phyloP scores from a whole-genome alignment of 2,329 filamentous ascomycete genomes.

The Fusarium pseudoanthophilum region DNA sequence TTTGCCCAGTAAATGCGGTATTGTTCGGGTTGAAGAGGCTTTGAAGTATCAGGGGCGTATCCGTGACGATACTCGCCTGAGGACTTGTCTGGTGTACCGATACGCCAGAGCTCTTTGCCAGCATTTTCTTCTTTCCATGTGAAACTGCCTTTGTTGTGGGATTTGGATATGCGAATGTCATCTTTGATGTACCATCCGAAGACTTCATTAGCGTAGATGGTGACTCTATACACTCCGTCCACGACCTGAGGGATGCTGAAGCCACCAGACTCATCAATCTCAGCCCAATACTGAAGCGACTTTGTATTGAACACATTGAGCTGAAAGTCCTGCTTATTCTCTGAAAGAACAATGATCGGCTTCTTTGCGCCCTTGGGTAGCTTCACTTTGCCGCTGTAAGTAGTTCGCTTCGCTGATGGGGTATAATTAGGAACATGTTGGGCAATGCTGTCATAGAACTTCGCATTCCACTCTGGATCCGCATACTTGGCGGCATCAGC shows the following conservation, averaged over 20 bases:
- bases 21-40: constrained; percentile 62
- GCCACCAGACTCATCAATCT: constrained; percentile 57
- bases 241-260: constrained; percentile 31
- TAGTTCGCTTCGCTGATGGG: constrained; percentile 12
- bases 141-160: neutral
- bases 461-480: constrained; percentile 24
- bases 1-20: constrained; percentile 69
- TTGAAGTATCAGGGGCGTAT: constrained; percentile 57
- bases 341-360: constrained; percentile 63
- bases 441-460: constrained; percentile 36
- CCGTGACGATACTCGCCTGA: constrained; percentile 70
- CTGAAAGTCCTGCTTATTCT: constrained; percentile 44
- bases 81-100: constrained; percentile 58
- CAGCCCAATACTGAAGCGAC: constrained; percentile 70
- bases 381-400: constrained; percentile 25
- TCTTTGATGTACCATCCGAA: constrained; percentile 38
- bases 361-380: constrained; percentile 21
- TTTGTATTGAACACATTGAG: constrained; percentile 58
- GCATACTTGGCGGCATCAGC: constrained; percentile 29
- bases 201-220: constrained; percentile 28
- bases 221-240: constrained; percentile 29
- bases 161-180: constrained; percentile 54
- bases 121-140: constrained; percentile 28
- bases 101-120: constrained; percentile 30
- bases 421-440: constrained; percentile 23